Conservation (phyloP, 305 asterid genomes). For the Plantago lanceolata region DNA sequence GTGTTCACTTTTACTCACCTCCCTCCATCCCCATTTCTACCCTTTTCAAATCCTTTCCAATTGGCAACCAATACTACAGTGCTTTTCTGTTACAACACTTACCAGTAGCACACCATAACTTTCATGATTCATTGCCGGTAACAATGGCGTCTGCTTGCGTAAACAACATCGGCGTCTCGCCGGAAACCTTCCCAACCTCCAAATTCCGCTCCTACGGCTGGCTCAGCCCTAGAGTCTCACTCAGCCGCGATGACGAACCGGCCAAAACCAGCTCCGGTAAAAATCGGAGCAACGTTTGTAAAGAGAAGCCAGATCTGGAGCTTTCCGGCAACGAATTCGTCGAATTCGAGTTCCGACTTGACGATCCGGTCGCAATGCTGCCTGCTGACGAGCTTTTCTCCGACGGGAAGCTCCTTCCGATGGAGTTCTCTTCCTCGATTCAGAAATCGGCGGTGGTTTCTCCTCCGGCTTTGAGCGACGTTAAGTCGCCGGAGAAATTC, state of each 20-base stretch:
- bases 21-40: not conserved
- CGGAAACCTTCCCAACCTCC: slow-evolving; percentile 19
- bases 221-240: slow-evolving; percentile 23
- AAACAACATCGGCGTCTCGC: slow-evolving; percentile 22
- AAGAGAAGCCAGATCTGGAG: slow-evolving; percentile 44
- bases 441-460: slow-evolving; percentile 32
- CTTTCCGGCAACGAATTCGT: slow-evolving; percentile 35
- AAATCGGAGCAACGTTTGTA: not conserved
- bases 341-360: slow-evolving; percentile 85
- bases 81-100: not conserved
- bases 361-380: slow-evolving; percentile 72
- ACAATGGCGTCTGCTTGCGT: slow-evolving; percentile 36
- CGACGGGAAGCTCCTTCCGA: slow-evolving; percentile 74
- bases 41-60: not conserved
- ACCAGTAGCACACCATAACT: too few species aligned
- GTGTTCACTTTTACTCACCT: too few species aligned
- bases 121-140: not conserved
- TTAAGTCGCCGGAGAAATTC: slow-evolving; percentile 16
- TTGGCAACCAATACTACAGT: not conserved
- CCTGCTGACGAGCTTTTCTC: slow-evolving; percentile 92
- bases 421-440: slow-evolving; percentile 42
- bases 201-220: slow-evolving; percentile 22
- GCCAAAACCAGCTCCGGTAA: not conserved
- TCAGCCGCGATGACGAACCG: slow-evolving; percentile 17
- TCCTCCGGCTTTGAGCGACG: slow-evolving; percentile 28